Conservation (phyloP, 805 yeast species). For the Maudiozyma serrabonitensis region DNA sequence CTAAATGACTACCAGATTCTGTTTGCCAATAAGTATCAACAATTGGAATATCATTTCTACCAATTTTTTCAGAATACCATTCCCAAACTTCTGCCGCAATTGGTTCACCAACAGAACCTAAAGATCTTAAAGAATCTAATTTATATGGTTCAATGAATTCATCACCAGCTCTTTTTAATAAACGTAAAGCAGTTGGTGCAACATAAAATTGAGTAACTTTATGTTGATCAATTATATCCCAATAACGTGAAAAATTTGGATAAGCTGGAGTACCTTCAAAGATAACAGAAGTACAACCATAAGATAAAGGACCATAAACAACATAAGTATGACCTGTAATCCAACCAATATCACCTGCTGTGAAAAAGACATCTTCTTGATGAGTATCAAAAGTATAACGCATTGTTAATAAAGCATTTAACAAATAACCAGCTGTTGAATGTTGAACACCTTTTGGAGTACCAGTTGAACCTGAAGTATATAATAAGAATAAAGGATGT, state of each 20-base stretch:
- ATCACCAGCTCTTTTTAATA: constrained; percentile 68
- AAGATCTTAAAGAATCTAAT: constrained; percentile 52
- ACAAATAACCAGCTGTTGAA: constrained; percentile 68
- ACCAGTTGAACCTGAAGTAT: constrained; percentile 84
- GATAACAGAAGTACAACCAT: constrained; percentile 71
- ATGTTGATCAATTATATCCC: constrained; percentile 66
- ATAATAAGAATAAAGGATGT: constrained; percentile 70
- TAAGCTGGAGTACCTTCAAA: constrained; percentile 85
- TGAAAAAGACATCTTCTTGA: constrained; percentile 63
- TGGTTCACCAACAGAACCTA: constrained; percentile 84
- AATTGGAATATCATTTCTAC: constrained; percentile 59
- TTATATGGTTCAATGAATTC: constrained; percentile 50
- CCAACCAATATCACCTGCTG: constrained; percentile 91
- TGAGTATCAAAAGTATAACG: constrained; percentile 71
- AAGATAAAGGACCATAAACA: constrained; percentile 67
- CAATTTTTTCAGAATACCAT: constrained; percentile 69
- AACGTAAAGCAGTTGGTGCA: constrained; percentile 76
- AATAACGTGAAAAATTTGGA: constrained; percentile 70
- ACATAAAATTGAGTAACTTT: constrained; percentile 72
- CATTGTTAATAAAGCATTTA: constrained; percentile 65
- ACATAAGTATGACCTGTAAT: constrained; percentile 82
- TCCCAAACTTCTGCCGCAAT: constrained; percentile 82
- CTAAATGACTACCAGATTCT: constrained; percentile 73
- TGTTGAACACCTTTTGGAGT: constrained; percentile 83
- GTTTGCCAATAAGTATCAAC: constrained; percentile 88